Conservation (phyloP, 805 yeast species). For the Teunomyces kruisii region DNA sequence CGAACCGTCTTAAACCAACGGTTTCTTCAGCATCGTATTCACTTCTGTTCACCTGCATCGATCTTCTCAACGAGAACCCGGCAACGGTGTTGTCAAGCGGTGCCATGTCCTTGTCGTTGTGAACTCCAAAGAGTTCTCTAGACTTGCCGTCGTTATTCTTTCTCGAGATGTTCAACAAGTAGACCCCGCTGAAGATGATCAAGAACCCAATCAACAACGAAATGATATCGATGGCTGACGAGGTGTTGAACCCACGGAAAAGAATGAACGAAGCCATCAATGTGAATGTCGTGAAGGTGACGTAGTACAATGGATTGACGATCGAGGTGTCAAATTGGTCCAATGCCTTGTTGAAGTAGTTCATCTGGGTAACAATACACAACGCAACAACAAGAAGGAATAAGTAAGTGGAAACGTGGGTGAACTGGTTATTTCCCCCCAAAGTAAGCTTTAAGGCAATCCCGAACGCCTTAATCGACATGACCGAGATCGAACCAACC, state of each 20-base stretch:
- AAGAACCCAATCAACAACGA: conserved; percentile 83
- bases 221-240: conserved; percentile 74
- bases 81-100: conserved; percentile 86
- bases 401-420: conserved; percentile 79
- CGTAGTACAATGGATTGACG: conserved; percentile 88
- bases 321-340: conserved; percentile 92
- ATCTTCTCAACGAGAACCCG: conserved; percentile 73
- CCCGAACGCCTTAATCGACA: conserved; percentile 92
- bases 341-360: conserved; percentile 87
- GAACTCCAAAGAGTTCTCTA: conserved; percentile 59
- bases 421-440: conserved; percentile 83
- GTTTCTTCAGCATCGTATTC: conserved; percentile 42
- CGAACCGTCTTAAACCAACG: conserved; percentile 58
- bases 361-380: conserved; percentile 89
- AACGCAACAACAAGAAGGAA: conserved; percentile 75
- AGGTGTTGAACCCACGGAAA: conserved; percentile 83
- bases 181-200: conserved; percentile 86
- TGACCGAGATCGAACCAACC: conserved; percentile 88
- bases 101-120: conserved; percentile 49
- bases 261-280: conserved; percentile 81
- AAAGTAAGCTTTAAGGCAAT: conserved; percentile 84
- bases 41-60: conserved; percentile 61
- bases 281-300: conserved; percentile 87
- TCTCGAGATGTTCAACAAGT: conserved; percentile 74
- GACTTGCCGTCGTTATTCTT: conserved; percentile 54